A percentile compares a stretch with the other conserved stretches of the same genome.
These are phyloP conservation scores for Astrocystis sublimbata DNA, from an alignment of 495 filamentous ascomycete genomes.

Conservation along the genomic window DNA sequence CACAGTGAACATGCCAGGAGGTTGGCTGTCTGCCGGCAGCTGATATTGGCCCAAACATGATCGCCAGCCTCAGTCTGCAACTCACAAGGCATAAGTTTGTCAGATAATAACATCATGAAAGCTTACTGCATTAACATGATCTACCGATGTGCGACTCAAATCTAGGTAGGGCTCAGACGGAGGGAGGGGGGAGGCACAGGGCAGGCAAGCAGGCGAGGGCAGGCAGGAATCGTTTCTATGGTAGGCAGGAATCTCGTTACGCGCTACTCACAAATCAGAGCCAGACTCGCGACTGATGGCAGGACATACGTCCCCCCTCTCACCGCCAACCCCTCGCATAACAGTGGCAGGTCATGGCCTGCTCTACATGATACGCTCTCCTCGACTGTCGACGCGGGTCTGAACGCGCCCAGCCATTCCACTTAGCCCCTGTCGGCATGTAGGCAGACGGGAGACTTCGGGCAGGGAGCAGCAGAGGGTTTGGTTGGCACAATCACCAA, in stretches of 20 bases:
- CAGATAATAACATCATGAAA: not conserved
- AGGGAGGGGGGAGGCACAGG: not conserved
- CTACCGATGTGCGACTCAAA: slow-evolving; percentile 9
- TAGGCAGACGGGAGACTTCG: not conserved
- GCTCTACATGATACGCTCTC: slow-evolving; percentile 8
- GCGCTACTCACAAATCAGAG: slow-evolving; percentile 7
- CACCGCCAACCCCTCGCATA: slow-evolving; percentile 16
- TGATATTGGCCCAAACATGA: not conserved
- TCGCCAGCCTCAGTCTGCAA: not conserved
- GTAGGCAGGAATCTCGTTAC: not conserved
- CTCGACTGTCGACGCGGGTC: slow-evolving; percentile 8
- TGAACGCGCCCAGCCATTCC: slow-evolving; percentile 5
- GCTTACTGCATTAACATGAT: slow-evolving; percentile 3
- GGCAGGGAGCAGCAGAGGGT: slow-evolving; percentile 2
- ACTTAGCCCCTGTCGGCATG: slow-evolving; percentile 7
- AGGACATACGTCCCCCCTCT: not conserved
- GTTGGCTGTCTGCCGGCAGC: not conserved
- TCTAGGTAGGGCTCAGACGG: slow-evolving; percentile 7
- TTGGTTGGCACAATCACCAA: slow-evolving; percentile 6
- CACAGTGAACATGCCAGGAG: not conserved
- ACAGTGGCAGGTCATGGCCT: slow-evolving; percentile 4
- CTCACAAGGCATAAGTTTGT: not conserved
- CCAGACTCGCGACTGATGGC: not conserved
- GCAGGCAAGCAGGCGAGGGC: no score
- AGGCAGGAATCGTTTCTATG: not conserved